A percentile compares a stretch with the other conserved stretches of the same genome.
phyloP scores from a whole-genome alignment of 1,284 basidiomycete species.

The Cutaneotrichosporon cutaneum region DNA sequence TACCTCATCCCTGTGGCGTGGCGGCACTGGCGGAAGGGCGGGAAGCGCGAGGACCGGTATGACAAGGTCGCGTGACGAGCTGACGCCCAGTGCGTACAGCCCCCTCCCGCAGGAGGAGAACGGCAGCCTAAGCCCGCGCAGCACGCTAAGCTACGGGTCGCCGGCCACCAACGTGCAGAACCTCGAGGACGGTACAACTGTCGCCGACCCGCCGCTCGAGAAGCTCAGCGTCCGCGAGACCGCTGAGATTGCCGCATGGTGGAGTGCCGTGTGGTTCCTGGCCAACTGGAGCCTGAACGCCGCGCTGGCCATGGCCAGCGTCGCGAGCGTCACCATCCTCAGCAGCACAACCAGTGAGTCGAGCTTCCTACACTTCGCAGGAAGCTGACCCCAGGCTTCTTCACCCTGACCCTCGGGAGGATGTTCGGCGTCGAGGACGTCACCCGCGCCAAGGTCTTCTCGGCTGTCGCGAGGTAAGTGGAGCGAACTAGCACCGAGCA shows the following conservation, averaged over 20 bases:
- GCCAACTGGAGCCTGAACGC: constrained; percentile 89
- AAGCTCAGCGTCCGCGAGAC: constrained; percentile 68
- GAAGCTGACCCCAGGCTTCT: constrained; percentile 67
- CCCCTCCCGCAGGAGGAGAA: constrained; percentile 6
- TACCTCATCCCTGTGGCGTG: constrained; percentile 70
- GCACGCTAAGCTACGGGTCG: neutral
- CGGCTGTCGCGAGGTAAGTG: constrained; percentile 73
- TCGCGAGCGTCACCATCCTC: constrained; percentile 85
- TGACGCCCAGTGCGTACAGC: constrained; percentile 6
- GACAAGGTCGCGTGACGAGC: neutral
- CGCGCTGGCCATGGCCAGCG: constrained; percentile 77
- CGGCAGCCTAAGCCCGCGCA: neutral
- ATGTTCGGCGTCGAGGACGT: constrained; percentile 78
- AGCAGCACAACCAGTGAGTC: constrained; percentile 80
- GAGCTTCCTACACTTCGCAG: too few species aligned
- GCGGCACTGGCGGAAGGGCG: constrained; percentile 16
- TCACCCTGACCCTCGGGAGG: constrained; percentile 84
- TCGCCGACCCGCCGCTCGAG: constrained; percentile 20
- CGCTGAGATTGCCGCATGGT: constrained; percentile 68
- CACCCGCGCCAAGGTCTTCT: constrained; percentile 70
- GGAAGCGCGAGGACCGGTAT: constrained; percentile 2
- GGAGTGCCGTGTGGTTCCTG: constrained; percentile 83
- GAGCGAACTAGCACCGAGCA: constrained; percentile 6
- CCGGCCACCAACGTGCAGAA: neutral
- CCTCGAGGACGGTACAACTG: constrained; percentile 8